Evolutionary conservation across 805 yeast species (phyloP).

Genomic region (Hanseniaspora taiwanica): DNA sequence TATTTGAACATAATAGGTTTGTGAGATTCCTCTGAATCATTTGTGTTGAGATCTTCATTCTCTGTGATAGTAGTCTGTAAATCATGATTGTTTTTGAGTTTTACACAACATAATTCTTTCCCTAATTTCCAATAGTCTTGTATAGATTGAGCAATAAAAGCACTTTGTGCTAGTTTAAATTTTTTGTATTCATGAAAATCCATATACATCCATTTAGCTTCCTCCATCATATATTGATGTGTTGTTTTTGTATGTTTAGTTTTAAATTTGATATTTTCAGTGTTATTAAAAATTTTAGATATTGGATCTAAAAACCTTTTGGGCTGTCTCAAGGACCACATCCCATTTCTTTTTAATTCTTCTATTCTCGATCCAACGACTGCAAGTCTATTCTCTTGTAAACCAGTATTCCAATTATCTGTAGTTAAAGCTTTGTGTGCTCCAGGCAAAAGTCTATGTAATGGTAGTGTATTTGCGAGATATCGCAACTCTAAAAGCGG

Average conservation of each 20-base stretch:
- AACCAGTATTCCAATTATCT: slow-evolving; percentile 69
- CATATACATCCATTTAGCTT: slow-evolving; percentile 71
- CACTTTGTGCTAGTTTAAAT: slow-evolving; percentile 57
- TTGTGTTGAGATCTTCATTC: too few species aligned
- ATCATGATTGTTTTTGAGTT: slow-evolving; percentile 18
- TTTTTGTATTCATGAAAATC: slow-evolving; percentile 64
- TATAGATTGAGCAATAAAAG: slow-evolving; percentile 57
- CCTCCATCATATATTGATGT: slow-evolving; percentile 63
- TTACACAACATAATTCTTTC: slow-evolving; percentile 45
- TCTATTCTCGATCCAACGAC: slow-evolving; percentile 85
- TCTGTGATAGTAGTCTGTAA: slow-evolving; percentile 5
- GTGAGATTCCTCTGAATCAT: too few species aligned
- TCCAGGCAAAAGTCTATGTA: slow-evolving; percentile 66
- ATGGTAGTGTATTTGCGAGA: slow-evolving; percentile 76
- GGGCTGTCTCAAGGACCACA: slow-evolving; percentile 90
- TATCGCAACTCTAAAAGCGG: slow-evolving; percentile 80
- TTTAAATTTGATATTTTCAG: slow-evolving; percentile 11
- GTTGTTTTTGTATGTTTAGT: slow-evolving; percentile 24
- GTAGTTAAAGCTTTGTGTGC: slow-evolving; percentile 81
- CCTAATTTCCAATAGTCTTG: slow-evolving; percentile 72
- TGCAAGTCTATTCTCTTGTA: slow-evolving; percentile 82
- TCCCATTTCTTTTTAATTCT: slow-evolving; percentile 72
- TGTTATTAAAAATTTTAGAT: slow-evolving; percentile 2
- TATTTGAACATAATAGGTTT: slow-evolving; percentile 20
- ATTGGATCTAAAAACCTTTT: slow-evolving; percentile 53